Evolutionary conservation across 768 basidiomycete species (phyloP).

Genomic region (Dioszegia crocea): DNA sequence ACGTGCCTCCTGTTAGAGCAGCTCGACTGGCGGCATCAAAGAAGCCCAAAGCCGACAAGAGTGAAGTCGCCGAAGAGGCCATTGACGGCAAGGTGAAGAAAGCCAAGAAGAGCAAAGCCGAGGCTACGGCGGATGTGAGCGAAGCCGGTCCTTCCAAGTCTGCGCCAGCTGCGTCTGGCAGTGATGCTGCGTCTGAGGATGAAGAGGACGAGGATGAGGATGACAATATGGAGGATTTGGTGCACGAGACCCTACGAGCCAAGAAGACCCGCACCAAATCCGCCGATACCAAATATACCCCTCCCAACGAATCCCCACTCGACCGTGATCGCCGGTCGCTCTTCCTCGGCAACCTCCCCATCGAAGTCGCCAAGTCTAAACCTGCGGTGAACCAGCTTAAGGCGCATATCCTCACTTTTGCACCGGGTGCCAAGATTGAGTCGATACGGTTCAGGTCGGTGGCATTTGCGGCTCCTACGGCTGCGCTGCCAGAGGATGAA

Average conservation of each 20-base stretch:
- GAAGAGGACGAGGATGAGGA: conserved; percentile 36
- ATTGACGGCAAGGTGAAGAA: conserved; percentile 11
- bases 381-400: conserved; percentile 69
- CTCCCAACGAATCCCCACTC: conserved; percentile 66
- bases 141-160: conserved; percentile 2
- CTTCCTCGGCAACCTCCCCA: conserved; percentile 83
- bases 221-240: conserved; percentile 37
- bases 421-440: conserved; percentile 77
- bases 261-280: conserved; percentile 31
- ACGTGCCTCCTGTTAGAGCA: neutral
- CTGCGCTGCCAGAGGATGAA: conserved; percentile 55
- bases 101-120: conserved; percentile 12
- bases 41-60: neutral
- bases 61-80: conserved; percentile 3
- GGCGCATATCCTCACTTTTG: conserved; percentile 66
- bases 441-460: conserved; percentile 90
- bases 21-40: neutral
- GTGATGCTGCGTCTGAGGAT: too few relatives aligned
- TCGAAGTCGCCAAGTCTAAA: conserved; percentile 70
- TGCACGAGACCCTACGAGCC: conserved; percentile 63
- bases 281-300: conserved; percentile 55
- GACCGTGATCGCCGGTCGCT: conserved; percentile 76
- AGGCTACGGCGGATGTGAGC: neutral
- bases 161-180: too few relatives aligned
- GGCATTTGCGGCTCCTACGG: conserved; percentile 77